Evolutionary conservation across 75 land plant genomes (phyloP), one percentile per base, ranked within the genome.

Genomic region (Gnetum montanum): DNA sequence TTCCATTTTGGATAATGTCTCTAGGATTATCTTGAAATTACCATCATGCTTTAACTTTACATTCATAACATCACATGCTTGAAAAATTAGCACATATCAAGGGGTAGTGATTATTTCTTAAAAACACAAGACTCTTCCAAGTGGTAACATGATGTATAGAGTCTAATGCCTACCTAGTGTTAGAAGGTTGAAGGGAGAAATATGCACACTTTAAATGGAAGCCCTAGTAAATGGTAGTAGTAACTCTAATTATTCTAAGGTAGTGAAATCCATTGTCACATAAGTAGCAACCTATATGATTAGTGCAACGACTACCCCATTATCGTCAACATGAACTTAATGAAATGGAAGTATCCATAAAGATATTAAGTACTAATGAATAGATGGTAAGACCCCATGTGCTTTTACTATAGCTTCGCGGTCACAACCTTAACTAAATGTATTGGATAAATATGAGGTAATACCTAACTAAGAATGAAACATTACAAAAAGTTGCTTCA

Each of bases 221-320:
- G n/a, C n/a, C n/a, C n/a, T n/a, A n/a, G n/a, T n/a, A n/a, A n/a
- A n/a, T n/a, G n/a, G n/a, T n/a, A n/a, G n/a, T n/a, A n/a, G n/a
- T n/a, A n/a, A n/a, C n/a, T n/a, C n/a, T n/a, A n/a, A n/a, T n/a
- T n/a, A n/a, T n/a, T n/a, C 44, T 41, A 41, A 41, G 44, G 44
- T 41, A 41, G 3, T 3, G 44, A 41, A 41, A 41, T 41, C 16
- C 44, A 3, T 15, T 41, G 51, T 49, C 51, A 25, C 51, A 49
- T 49, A 49, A 49, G 51, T 49, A 49, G n/a, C 51, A 28, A 49
- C 51, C 18, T 49, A 11, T 27, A 49, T 28, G 51, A 49, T 23
- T 16, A 2, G 11, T 49, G 51, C 26, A 49, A 20, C 23, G 51
- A 5, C 51, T 49, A 2, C 51, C 51, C 30, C 30, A 25, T 11